These are phyloP conservation scores for Fusarium nelsonii DNA, from an alignment of 2,329 filamentous ascomycete species.

Conservation along the genomic window DNA sequence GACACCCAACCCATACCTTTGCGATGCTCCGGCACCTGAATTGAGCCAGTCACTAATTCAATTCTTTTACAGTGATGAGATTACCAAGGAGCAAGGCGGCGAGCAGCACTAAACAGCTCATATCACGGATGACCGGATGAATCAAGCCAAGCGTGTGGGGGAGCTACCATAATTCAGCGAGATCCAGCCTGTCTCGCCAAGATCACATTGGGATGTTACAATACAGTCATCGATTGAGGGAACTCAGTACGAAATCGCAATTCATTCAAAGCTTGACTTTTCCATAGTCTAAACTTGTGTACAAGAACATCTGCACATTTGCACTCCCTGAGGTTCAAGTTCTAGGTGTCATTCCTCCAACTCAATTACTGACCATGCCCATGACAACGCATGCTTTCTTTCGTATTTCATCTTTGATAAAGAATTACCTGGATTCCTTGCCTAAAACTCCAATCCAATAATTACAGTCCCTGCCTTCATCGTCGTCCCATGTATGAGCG, in stretches of 20 bases:
- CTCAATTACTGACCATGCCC: slow-evolving; percentile 9
- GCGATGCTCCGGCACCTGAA: background rate
- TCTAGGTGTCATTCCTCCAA: slow-evolving; percentile 24
- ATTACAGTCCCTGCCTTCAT: slow-evolving; percentile 53
- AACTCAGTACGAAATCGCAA: slow-evolving; percentile 23
- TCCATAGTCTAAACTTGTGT: slow-evolving; percentile 54
- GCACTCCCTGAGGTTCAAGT: slow-evolving; percentile 36
- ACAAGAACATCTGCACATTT: slow-evolving; percentile 53
- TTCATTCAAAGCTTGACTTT: slow-evolving; percentile 43
- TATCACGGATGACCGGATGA: slow-evolving; percentile 33
- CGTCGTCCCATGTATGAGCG: slow-evolving; percentile 85
- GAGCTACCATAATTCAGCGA: slow-evolving; percentile 31
- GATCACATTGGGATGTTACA: slow-evolving; percentile 19
- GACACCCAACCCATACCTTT: slow-evolving; percentile 48
- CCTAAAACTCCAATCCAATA: slow-evolving; percentile 47
- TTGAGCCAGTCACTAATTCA: slow-evolving; percentile 27
- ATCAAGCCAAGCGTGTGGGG: slow-evolving; percentile 40
- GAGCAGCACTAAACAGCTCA: slow-evolving; percentile 68
- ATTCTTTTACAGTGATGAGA: slow-evolving; percentile 71
- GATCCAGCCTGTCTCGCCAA: slow-evolving; percentile 30
- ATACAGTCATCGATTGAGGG: slow-evolving; percentile 20
- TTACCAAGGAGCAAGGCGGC: slow-evolving; percentile 78
- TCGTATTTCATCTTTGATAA: slow-evolving; percentile 32
- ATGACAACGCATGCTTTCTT: slow-evolving; percentile 16
- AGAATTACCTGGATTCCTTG: slow-evolving; percentile 34